A percentile compares a stretch with the other conserved stretches of the same genome.
Evolutionary conservation across 441 rosid genomes (phyloP).

Genomic region (Caryocar brasiliense): DNA sequence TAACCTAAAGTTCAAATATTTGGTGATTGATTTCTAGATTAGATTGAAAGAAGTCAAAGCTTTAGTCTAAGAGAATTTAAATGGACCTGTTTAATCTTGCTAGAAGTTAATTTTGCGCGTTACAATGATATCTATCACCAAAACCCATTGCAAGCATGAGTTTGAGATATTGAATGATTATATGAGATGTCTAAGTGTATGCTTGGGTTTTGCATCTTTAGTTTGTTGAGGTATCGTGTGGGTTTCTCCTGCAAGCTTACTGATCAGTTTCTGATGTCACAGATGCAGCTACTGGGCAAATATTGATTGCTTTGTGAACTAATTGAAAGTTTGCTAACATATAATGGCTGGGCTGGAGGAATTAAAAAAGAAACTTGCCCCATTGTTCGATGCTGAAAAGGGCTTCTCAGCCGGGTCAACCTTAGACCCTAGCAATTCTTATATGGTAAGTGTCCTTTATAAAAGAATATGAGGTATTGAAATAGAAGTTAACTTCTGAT

Average conservation of each 20-base stretch:
- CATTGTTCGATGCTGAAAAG: conserved; percentile 85
- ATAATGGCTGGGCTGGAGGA: conserved; percentile 87
- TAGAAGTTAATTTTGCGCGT: too few species aligned
- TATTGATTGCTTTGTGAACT: background rate
- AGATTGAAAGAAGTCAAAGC: too few species aligned
- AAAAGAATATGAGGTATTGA: background rate
- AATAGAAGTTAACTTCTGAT: conserved; percentile 1
- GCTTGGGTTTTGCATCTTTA: background rate
- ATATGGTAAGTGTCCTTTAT: conserved; percentile 36
- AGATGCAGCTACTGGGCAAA: conserved; percentile 4
- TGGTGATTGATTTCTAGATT: too few species aligned
- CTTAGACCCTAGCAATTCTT: conserved; percentile 59
- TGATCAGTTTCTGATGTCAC: background rate
- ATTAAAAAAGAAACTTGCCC: conserved; percentile 72
- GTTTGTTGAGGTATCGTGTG: background rate
- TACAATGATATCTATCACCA: too few species aligned
- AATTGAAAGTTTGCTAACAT: conserved; percentile 12
- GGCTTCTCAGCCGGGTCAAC: conserved; percentile 70
- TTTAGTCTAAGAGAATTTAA: too few species aligned
- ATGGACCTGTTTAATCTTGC: too few species aligned
- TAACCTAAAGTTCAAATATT: too few species aligned
- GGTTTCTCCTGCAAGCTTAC: background rate
- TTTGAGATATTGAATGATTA: background rate
- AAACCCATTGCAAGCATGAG: too few species aligned
- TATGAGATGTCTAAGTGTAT: background rate